These are phyloP conservation scores for Gautieria morchelliformis DNA, from an alignment of 768 basidiomycete species.

Conservation along the genomic window DNA sequence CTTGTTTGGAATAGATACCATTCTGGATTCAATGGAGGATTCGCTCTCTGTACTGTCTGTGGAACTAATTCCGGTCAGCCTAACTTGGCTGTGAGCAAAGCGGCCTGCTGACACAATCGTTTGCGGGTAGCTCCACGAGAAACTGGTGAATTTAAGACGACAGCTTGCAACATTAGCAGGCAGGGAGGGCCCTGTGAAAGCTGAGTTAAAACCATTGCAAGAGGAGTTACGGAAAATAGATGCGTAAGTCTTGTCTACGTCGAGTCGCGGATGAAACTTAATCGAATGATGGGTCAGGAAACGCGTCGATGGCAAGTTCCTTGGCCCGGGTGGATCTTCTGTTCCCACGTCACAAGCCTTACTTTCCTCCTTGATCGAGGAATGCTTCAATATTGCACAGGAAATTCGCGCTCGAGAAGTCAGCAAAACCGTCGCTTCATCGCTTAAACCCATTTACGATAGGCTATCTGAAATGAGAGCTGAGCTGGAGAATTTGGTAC, in stretches of 20 bases:
- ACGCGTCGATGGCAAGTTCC: constrained; percentile 92
- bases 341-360: constrained; percentile 89
- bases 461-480: constrained; percentile 75
- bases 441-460: constrained; percentile 89
- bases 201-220: constrained; percentile 80
- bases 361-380: constrained; percentile 86
- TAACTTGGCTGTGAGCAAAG: background rate
- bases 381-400: constrained; percentile 91
- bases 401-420: constrained; percentile 94
- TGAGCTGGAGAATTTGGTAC: constrained; percentile 82
- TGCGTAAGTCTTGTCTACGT: constrained; percentile 54
- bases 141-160: constrained; percentile 77
- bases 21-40: constrained; percentile 70
- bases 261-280: constrained; percentile 1
- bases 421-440: constrained; percentile 74
- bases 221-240: constrained; percentile 95
- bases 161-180: constrained; percentile 83
- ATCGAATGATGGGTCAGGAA: constrained; percentile 36
- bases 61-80: constrained; percentile 73
- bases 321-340: constrained; percentile 73
- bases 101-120: background rate
- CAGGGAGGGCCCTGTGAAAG: constrained; percentile 75
- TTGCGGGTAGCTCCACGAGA: constrained; percentile 45
- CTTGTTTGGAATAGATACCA: constrained; percentile 41
- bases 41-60: constrained; percentile 81